Conservation (phyloP, 139 green algal species). For the Tetradesmus obliquus region DNA sequence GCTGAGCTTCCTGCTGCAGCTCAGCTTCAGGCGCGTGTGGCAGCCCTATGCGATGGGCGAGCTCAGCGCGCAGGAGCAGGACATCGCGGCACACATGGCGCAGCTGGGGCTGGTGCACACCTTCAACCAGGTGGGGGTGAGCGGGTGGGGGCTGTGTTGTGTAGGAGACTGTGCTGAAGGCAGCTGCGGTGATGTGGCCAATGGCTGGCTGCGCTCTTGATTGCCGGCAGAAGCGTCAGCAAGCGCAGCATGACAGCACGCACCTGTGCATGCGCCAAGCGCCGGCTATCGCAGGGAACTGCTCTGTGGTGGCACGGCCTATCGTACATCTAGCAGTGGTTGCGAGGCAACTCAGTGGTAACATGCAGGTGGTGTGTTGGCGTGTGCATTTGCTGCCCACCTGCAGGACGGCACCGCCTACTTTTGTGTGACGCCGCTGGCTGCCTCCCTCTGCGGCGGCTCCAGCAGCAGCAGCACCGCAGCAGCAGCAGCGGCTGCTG, state of each 20-base stretch:
- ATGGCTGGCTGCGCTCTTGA: neutral
- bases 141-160: neutral
- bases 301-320: too few relatives aligned
- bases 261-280: neutral
- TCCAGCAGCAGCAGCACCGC: slow-evolving; percentile 11
- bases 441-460: slow-evolving; percentile 66
- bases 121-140: slow-evolving; percentile 52
- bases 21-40: slow-evolving; percentile 78
- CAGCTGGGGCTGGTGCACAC: slow-evolving; percentile 84
- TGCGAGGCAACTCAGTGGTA: too few relatives aligned
- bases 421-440: slow-evolving; percentile 78
- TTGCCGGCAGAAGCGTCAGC: neutral
- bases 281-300: neutral
- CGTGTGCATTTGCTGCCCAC: too few relatives aligned
- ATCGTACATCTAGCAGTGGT: too few relatives aligned
- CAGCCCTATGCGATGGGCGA: slow-evolving; percentile 54
- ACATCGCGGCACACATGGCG: slow-evolving; percentile 78
- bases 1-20: slow-evolving; percentile 89
- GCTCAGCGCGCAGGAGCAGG: slow-evolving; percentile 56
- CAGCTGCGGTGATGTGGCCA: neutral
- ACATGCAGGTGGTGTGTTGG: too few relatives aligned
- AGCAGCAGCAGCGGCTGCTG: neutral
- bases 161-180: neutral
- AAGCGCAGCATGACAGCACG: neutral
- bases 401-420: slow-evolving; percentile 49